Evolutionary conservation across 495 filamentous ascomycete genomes (phyloP).

Genomic region (Hypoxylon fragiforme): DNA sequence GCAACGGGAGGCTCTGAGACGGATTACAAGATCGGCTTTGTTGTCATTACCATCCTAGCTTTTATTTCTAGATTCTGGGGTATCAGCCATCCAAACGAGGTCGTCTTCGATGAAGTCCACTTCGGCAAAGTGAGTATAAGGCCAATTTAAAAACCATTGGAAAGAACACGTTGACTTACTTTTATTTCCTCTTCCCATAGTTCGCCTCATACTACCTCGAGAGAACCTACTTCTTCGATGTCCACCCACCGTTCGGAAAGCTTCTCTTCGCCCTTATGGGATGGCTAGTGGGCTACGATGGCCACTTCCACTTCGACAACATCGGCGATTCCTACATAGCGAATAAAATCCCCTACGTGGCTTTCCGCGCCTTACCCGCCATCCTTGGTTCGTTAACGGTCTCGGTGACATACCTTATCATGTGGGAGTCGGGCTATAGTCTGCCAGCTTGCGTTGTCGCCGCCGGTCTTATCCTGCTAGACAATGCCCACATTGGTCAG

Average conservation of each 20-base stretch:
- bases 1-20: constrained; percentile 66
- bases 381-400: constrained; percentile 90
- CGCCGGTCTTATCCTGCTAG: constrained; percentile 85
- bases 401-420: constrained; percentile 91
- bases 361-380: constrained; percentile 91
- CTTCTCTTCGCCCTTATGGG: constrained; percentile 90
- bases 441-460: constrained; percentile 88
- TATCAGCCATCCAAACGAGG: constrained; percentile 90
- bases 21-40: constrained; percentile 82
- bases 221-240: constrained; percentile 99
- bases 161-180: constrained; percentile 19
- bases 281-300: constrained; percentile 94
- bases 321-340: constrained; percentile 98
- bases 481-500: constrained; percentile 98
- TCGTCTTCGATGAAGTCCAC: constrained; percentile 99
- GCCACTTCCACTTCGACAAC: constrained; percentile 97
- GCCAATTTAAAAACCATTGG: not conserved
- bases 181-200: constrained; percentile 46
- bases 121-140: constrained; percentile 85
- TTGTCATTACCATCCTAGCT: constrained; percentile 76
- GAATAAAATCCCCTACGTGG: constrained; percentile 96
- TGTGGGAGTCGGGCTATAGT: constrained; percentile 99
- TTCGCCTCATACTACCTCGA: constrained; percentile 97
- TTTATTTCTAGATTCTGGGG: constrained; percentile 94
- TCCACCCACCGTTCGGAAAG: constrained; percentile 95